Evolutionary conservation across 257 asterid genomes (phyloP), one percentile per base, ranked within the genome.

Genomic region (Parsonsia alboflavescens): DNA sequence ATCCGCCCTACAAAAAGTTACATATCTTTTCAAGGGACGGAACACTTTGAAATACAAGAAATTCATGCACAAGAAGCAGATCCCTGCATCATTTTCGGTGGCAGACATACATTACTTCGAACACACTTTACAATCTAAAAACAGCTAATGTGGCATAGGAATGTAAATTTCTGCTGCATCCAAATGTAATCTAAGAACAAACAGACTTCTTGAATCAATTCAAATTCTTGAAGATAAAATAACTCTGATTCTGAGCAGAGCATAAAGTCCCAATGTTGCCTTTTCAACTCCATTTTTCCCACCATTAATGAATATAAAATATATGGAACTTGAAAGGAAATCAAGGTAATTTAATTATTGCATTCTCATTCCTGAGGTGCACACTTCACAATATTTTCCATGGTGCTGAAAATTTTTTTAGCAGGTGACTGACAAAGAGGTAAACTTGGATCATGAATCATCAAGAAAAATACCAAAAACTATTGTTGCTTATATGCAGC

Each of bases 1-100:
- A 93, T 92, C 77, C 98, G 84, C 65, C 98, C 98, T 93, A 76
- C 73, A 85, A 80, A 76, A 76, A 28, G 10, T 21, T 56, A 3
- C 30, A 21, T 42, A 39, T 65, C 50, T 24, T 65, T 65, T 39
- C 21, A 65, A 65, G 28, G 16, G 28, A 36, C 7, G 21, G 50
- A 65, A 65, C 17, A 65, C 30, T 65, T 65, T 1, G 6, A 28
- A 64, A 13, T 7, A 36, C 45, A 33, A 33, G 45, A 16, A 64
- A 45, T 50, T 11, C 52, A 44, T 4, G 10, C 12, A 28, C 4
- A 69, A n/a, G 59, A 48, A 49, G 30, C 42, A 67, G 54, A 16
- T 33, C 45, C 9, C 11, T 5, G 45, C 19, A 59, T 59, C 41
- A 59, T 10, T 59, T 21, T 59, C 4, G 21, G 66, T 10, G 3